phyloP scores from a whole-genome alignment of 192 early-diverging fungal species.

The Mortierella claussenii region DNA sequence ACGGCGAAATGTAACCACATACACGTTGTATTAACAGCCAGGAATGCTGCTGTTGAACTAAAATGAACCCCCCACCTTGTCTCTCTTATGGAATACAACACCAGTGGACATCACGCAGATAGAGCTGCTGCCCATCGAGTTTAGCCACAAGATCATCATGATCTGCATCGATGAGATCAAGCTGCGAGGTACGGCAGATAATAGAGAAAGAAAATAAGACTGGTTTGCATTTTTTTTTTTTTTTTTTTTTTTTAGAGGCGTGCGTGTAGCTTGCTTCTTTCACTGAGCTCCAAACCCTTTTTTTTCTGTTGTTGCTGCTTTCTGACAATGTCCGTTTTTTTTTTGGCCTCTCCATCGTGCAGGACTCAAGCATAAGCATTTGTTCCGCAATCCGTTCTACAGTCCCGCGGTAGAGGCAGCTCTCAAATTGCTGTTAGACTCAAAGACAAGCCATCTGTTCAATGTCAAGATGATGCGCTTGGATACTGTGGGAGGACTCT shows the following conservation, averaged over 20 bases:
- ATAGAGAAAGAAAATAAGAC: background rate
- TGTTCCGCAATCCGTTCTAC: conserved; percentile 47
- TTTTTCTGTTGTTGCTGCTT: too few species aligned
- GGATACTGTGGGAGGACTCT: conserved; percentile 40
- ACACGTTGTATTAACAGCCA: too few species aligned
- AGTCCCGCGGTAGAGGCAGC: conserved; percentile 36
- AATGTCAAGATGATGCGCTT: conserved; percentile 42
- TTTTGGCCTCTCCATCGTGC: too few species aligned
- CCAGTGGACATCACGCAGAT: conserved; percentile 38
- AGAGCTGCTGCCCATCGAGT: conserved; percentile 44
- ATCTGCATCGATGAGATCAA: conserved; percentile 47
- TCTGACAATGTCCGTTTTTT: too few species aligned
- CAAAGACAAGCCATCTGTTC: conserved; percentile 21
- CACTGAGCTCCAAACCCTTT: too few species aligned
- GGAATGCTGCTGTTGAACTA: too few species aligned
- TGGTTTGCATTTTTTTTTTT: conserved; percentile 1
- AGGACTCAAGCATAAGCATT: conserved; percentile 40
- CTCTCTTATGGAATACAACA: background rate
- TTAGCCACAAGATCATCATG: conserved; percentile 40
- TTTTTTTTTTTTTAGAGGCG: background rate
- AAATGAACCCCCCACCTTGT: background rate
- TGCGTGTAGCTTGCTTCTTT: too few species aligned
- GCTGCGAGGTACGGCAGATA: conserved; percentile 23
- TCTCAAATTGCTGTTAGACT: conserved; percentile 3
- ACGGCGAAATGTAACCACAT: too few species aligned